phyloP scores from a whole-genome alignment of 2,329 filamentous ascomycete species.

The Botrytis galanthina region DNA sequence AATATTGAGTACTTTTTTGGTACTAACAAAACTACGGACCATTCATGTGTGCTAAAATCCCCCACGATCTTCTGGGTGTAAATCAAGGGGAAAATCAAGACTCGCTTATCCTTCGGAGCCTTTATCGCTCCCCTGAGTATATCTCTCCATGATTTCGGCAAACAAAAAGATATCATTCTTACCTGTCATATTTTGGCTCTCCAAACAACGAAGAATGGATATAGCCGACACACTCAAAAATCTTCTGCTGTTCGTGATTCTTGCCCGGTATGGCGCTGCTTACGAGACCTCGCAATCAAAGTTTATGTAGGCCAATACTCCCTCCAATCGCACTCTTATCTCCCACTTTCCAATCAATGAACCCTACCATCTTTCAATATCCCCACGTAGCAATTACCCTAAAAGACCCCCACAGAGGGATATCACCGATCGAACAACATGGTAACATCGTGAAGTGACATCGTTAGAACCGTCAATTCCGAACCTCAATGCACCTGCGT shows the following conservation, averaged over 20 bases:
- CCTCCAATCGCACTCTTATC: not conserved
- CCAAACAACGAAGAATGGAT: not conserved
- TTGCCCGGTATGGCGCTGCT: not conserved
- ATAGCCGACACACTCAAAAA: not conserved
- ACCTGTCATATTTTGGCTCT: not conserved
- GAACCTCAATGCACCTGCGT: conserved; percentile 5
- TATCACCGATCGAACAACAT: not conserved
- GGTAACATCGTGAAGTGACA: conserved; percentile 8
- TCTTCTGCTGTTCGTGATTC: not conserved
- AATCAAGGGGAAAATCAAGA: not conserved
- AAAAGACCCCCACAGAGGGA: not conserved
- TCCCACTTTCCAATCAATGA: not conserved
- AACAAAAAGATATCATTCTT: not conserved
- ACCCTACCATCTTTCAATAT: not conserved
- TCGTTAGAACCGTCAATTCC: conserved; percentile 6
- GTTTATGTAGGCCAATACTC: not conserved
- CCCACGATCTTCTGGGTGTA: not conserved
- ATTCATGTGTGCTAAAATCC: not conserved
- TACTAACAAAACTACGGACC: not conserved
- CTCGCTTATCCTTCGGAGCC: conserved; percentile 8
- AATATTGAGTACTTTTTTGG: too few relatives aligned
- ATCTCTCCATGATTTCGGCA: not conserved
- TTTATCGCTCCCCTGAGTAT: not conserved
- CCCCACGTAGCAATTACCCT: not conserved
- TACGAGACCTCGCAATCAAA: not conserved